Base-by-base conservation (phyloP, 139 green algal species). In the Protoeuglena noctilucae region DNA sequence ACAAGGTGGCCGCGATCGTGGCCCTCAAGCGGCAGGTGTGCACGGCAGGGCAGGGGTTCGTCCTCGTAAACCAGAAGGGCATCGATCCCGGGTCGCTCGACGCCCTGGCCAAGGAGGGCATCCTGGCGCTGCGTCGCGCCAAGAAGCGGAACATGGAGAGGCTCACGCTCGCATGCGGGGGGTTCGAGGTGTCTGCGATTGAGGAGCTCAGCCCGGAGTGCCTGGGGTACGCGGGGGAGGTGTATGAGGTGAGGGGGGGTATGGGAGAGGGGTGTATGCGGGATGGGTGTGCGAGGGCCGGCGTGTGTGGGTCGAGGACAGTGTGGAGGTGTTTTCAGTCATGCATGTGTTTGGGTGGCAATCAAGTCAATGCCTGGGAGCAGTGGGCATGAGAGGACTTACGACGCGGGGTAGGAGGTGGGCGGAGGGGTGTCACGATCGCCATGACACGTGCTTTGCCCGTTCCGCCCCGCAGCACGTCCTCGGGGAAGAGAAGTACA, bases 71-170 rank as follows among this genome's bases (percentile, higher is more conserved):
- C 68, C 84, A 95, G 61, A 99, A 99, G 75, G 91, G 91, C 64
- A 99, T 98, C 64, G 91, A 99, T 71, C 89, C 89, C n/a, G 63
- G 87, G 45, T 93, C 80, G 2, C 71, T 99, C 22, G 91, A 98
- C 78, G 65, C 95, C 76, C 78, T 98, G 22, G 92, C 87, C 28
- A 89, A 89, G 74, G 82, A 94, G 60, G 87, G 85, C 51, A 88
- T 95, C 57, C 68, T 95, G 21, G 87, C 65, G 28, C 72, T 95
- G 56, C 69, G 88, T 34, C 64, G 77, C 1, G 86, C 91, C 29
- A 99, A 99, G 80, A 85, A 81, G 64, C 72, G 91, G 40, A 99
- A 99, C 74, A 95, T 95, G 83, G 91, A 99, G 78, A 79, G 91
- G 46, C 74, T 99, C 43, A 72, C 86, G 64, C 76, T 95, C 1